A percentile compares a stretch with the other conserved stretches of the same genome.
Evolutionary conservation across 805 yeast species (phyloP).

Genomic region (Ogataea pilisensis): DNA sequence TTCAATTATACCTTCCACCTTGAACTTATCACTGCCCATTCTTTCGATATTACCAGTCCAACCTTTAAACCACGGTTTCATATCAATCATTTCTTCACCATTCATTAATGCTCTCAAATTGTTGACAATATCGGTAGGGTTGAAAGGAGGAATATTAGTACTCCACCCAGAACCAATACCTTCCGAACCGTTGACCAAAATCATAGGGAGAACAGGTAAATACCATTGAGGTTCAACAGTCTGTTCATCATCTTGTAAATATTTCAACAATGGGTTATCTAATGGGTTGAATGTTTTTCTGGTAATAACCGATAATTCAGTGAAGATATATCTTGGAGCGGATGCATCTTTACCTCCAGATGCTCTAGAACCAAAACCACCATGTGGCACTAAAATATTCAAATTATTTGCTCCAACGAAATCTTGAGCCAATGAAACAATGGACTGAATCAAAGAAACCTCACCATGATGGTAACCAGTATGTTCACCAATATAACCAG

Average conservation of each 20-base stretch:
- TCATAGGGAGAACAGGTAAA: conserved; percentile 88
- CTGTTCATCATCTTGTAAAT: conserved; percentile 88
- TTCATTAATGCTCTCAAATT: conserved; percentile 73
- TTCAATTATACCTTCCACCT: conserved; percentile 75
- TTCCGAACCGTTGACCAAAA: conserved; percentile 93
- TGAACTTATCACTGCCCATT: conserved; percentile 61
- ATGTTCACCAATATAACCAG: conserved; percentile 82
- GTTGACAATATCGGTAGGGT: conserved; percentile 76
- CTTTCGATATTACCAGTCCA: conserved; percentile 84
- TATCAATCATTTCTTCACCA: conserved; percentile 62
- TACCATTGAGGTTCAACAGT: conserved; percentile 96
- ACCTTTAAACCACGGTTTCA: conserved; percentile 94
- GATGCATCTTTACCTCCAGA: conserved; percentile 98
- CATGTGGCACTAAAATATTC: conserved; percentile 81
- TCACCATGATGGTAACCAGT: conserved; percentile 98
- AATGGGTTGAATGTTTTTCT: conserved; percentile 69
- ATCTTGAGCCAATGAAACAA: conserved; percentile 91
- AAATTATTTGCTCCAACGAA: conserved; percentile 90
- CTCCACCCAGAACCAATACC: conserved; percentile 99
- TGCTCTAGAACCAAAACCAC: conserved; percentile 94
- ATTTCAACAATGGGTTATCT: conserved; percentile 74
- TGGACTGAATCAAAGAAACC: conserved; percentile 79
- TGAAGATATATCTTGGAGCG: conserved; percentile 95
- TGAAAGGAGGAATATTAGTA: conserved; percentile 84
- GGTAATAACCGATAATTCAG: conserved; percentile 75